These are phyloP conservation scores for Starmerella sirachaensis DNA, from an alignment of 805 yeast genomes.

Conservation along the genomic window DNA sequence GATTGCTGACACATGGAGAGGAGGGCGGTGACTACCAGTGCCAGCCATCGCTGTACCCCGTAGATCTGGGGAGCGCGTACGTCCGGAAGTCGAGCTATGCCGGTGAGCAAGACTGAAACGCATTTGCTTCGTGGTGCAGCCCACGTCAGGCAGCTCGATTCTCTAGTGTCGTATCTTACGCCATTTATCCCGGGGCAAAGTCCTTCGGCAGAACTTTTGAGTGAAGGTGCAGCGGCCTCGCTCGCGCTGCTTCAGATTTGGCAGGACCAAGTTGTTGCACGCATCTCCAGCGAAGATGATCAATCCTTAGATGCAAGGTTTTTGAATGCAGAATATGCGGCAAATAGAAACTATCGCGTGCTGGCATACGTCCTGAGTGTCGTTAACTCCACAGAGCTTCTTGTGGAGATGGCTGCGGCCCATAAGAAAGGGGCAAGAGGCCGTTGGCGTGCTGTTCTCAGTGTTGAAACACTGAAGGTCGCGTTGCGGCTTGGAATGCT, in stretches of 20 bases:
- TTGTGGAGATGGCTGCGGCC: conserved; percentile 30
- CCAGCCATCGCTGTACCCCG: too few relatives aligned
- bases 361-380: conserved; percentile 26
- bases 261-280: conserved; percentile 30
- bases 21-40: too few relatives aligned
- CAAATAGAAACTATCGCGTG: conserved; percentile 21
- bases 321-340: conserved; percentile 15
- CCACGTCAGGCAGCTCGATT: conserved; percentile 31
- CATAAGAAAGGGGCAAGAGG: conserved; percentile 23
- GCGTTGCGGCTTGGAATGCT: conserved; percentile 26
- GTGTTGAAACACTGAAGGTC: conserved; percentile 27
- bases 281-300: conserved; percentile 18
- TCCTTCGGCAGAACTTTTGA: conserved; percentile 30
- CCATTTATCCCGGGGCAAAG: conserved; percentile 32
- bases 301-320: conserved; percentile 14
- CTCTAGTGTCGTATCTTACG: conserved; percentile 27
- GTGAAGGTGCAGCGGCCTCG: conserved; percentile 28
- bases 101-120: too few relatives aligned
- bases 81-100: too few relatives aligned
- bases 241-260: conserved; percentile 30
- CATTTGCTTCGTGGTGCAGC: conserved; percentile 29
- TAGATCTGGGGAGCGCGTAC: too few relatives aligned
- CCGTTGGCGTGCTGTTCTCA: conserved; percentile 26
- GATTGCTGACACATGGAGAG: too few relatives aligned
- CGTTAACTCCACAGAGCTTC: conserved; percentile 28